phyloP scores from a whole-genome alignment of 805 yeast species.

The Wickerhamiella australiensis region DNA sequence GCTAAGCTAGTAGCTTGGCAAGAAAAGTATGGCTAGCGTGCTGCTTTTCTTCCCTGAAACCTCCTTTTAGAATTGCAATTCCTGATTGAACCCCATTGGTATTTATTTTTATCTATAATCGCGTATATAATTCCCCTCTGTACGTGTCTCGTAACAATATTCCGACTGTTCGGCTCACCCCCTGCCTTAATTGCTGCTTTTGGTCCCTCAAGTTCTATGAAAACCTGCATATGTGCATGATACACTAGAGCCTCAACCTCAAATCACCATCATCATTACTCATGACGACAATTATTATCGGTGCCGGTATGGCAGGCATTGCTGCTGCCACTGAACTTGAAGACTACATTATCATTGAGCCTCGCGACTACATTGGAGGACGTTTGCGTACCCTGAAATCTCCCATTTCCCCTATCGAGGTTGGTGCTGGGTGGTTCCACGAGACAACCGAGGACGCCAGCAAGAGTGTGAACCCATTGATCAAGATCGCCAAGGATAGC shows the following conservation, averaged over 20 bases:
- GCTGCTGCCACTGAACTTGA: slow-evolving; percentile 24
- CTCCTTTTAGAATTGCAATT: too few relatives aligned
- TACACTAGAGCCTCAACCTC: neutral
- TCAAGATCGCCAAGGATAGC: slow-evolving; percentile 16
- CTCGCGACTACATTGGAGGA: slow-evolving; percentile 28
- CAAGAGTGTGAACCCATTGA: slow-evolving; percentile 17
- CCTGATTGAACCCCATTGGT: too few relatives aligned
- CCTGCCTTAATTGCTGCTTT: too few relatives aligned
- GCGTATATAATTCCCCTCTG: too few relatives aligned
- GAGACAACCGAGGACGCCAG: slow-evolving; percentile 15
- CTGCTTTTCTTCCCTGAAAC: too few relatives aligned
- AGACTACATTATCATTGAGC: slow-evolving; percentile 24
- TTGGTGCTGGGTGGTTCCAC: slow-evolving; percentile 25
- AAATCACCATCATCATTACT: neutral
- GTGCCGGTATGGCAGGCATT: slow-evolving; percentile 29
- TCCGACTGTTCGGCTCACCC: too few relatives aligned
- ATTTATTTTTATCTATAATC: neutral
- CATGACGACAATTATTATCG: slow-evolving; percentile 23
- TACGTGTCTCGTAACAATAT: too few relatives aligned
- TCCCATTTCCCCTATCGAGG: slow-evolving; percentile 17
- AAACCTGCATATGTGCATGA: too few relatives aligned
- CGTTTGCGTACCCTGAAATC: slow-evolving; percentile 19
- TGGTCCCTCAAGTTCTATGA: too few relatives aligned
- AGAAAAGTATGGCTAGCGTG: slow-evolving; percentile 36
- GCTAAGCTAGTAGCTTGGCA: slow-evolving; percentile 69